Percentiles rank a stretch among this genome's conserved stretches.
Conservation (phyloP, 1,284 basidiomycete genomes). For the Anthracocystis walkeri region DNA sequence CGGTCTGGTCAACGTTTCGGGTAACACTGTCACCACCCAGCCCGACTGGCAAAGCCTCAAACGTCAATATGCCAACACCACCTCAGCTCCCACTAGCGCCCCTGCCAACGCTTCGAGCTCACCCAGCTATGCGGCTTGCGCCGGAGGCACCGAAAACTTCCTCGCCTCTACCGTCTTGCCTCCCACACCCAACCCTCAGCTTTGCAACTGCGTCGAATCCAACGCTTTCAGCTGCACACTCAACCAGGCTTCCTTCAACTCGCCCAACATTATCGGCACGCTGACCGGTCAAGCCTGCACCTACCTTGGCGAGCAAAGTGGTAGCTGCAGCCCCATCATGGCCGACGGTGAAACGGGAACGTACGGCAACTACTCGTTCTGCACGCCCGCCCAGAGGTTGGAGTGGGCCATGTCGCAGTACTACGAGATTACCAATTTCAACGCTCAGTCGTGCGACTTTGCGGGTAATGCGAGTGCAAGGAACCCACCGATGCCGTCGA, state of each 20-base stretch:
- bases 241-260: slow-evolving; percentile 76
- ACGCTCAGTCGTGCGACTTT: slow-evolving; percentile 78
- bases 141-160: slow-evolving; percentile 75
- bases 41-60: slow-evolving; percentile 79
- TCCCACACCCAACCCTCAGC: slow-evolving; percentile 81
- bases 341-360: slow-evolving; percentile 79
- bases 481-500: slow-evolving; percentile 73
- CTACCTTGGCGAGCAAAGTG: slow-evolving; percentile 74
- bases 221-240: slow-evolving; percentile 79
- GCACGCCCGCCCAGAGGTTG: slow-evolving; percentile 76
- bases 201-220: slow-evolving; percentile 81
- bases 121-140: slow-evolving; percentile 77
- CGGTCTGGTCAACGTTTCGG: slow-evolving; percentile 83
- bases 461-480: slow-evolving; percentile 84
- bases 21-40: slow-evolving; percentile 75
- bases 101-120: slow-evolving; percentile 74
- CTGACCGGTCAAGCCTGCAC: slow-evolving; percentile 79
- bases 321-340: slow-evolving; percentile 77
- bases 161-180: slow-evolving; percentile 80
- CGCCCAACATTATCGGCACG: slow-evolving; percentile 77
- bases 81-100: slow-evolving; percentile 76
- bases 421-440: slow-evolving; percentile 77
- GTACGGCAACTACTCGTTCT: slow-evolving; percentile 81
- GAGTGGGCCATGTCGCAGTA: slow-evolving; percentile 82
- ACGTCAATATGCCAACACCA: slow-evolving; percentile 75